Percentiles rank a stretch among this genome's conserved stretches.
Conservation (phyloP, 768 basidiomycete genomes). For the Coprinopsis marcescibilis region DNA sequence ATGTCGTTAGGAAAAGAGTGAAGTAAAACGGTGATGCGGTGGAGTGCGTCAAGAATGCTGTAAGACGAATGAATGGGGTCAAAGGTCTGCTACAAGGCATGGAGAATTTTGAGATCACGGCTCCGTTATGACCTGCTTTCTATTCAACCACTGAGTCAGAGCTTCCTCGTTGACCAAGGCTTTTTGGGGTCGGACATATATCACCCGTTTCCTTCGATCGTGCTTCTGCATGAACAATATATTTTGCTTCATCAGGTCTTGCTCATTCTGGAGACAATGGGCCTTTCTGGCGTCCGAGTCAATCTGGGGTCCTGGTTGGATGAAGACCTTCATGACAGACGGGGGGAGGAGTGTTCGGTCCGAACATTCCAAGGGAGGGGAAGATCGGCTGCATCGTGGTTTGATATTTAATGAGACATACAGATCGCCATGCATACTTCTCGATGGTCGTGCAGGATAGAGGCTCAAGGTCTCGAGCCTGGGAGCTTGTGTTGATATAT, state of each 20-base stretch:
- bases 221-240: slow-evolving; percentile 4
- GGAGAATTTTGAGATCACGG: too few species aligned
- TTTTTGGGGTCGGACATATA: neutral
- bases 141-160: slow-evolving; percentile 2
- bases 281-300: slow-evolving; percentile 1
- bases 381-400: neutral
- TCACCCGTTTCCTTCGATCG: slow-evolving; percentile 2
- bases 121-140: too few species aligned
- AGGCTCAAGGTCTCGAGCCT: slow-evolving; percentile 15
- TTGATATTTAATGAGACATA: slow-evolving; percentile 7
- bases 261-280: slow-evolving; percentile 5
- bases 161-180: neutral
- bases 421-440: slow-evolving; percentile 16
- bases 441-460: slow-evolving; percentile 14
- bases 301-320: slow-evolving; percentile 11
- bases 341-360: slow-evolving; percentile 4
- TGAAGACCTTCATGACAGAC: slow-evolving; percentile 11
- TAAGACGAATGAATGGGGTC: too few species aligned
- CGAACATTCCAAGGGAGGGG: neutral
- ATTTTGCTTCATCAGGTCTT: slow-evolving; percentile 4
- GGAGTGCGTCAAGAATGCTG: too few species aligned
- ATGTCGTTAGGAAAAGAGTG: too few species aligned
- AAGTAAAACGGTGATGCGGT: too few species aligned
- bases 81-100: too few species aligned
- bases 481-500: slow-evolving; percentile 10